These are phyloP conservation scores for Xylaria scruposa DNA, from an alignment of 495 filamentous ascomycete genomes.

Conservation along the genomic window DNA sequence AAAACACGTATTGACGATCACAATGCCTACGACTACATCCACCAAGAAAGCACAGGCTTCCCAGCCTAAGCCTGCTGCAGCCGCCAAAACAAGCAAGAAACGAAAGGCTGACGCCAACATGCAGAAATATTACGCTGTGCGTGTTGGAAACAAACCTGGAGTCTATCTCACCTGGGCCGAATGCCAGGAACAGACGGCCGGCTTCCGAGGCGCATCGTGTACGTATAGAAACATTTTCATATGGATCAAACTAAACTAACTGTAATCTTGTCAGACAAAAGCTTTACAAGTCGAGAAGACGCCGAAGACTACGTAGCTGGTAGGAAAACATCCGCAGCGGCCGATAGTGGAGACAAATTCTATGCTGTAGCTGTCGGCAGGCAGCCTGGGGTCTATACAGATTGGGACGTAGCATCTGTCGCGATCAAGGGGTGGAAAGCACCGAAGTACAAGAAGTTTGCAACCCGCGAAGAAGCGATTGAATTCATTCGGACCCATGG, in stretches of 20 bases:
- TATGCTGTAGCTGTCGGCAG: slow-evolving; percentile 87
- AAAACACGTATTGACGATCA: slow-evolving; percentile 24
- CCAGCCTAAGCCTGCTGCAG: slow-evolving; percentile 7
- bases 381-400: slow-evolving; percentile 85
- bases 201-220: slow-evolving; percentile 87
- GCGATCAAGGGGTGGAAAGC: slow-evolving; percentile 79
- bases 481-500: slow-evolving; percentile 47
- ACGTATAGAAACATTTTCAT: slow-evolving; percentile 42
- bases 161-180: slow-evolving; percentile 87
- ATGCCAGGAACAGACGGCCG: slow-evolving; percentile 80
- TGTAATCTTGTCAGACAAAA: slow-evolving; percentile 68
- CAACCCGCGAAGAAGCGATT: slow-evolving; percentile 76
- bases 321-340: slow-evolving; percentile 48
- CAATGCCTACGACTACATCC: slow-evolving; percentile 34
- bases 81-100: slow-evolving; percentile 43
- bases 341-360: slow-evolving; percentile 51
- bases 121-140: slow-evolving; percentile 88
- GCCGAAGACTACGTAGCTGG: slow-evolving; percentile 80
- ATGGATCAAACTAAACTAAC: neutral
- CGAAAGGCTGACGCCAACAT: slow-evolving; percentile 49
- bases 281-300: slow-evolving; percentile 76
- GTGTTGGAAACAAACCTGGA: slow-evolving; percentile 75
- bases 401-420: slow-evolving; percentile 78
- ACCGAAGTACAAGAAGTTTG: slow-evolving; percentile 83
- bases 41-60: slow-evolving; percentile 30